Percentiles rank a stretch among this genome's conserved stretches.
phyloP scores from a whole-genome alignment of 139 green algal genomes.

The Coelastrella sp. region DNA sequence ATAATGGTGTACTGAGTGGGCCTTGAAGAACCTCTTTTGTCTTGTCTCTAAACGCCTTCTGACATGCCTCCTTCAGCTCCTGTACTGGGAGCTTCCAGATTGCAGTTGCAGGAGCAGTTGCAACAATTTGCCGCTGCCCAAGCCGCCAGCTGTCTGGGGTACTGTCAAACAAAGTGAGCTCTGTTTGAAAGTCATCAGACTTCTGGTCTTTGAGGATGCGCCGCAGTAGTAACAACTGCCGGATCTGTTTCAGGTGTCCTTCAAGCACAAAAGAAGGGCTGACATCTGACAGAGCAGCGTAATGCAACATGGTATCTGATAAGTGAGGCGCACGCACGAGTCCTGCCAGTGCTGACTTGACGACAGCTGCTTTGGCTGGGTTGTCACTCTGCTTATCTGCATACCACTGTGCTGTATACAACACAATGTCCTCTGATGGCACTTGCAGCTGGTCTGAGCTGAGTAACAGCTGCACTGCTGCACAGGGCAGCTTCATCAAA shows the following conservation, averaged over 20 bases:
- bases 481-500: not conserved
- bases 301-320: not conserved
- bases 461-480: not conserved
- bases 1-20: not conserved
- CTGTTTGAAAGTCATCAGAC: not conserved
- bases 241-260: not conserved
- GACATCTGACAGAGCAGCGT: not conserved
- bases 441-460: not conserved
- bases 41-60: not conserved
- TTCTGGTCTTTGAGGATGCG: not conserved
- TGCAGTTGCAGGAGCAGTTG: not conserved
- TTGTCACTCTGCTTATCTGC: no score
- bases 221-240: not conserved
- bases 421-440: not conserved
- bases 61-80: not conserved
- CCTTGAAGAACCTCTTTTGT: not conserved
- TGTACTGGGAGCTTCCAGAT: not conserved
- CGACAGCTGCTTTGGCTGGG: no score
- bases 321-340: not conserved
- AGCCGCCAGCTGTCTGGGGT: not conserved
- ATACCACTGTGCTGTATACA: conserved; percentile 6
- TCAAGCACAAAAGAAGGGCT: no score
- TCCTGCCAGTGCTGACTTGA: not conserved
- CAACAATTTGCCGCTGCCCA: not conserved
- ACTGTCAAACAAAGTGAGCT: not conserved